Evolutionary conservation across 2,329 filamentous ascomycete species (phyloP).

Genomic region (Phyllosticta citrichinensis): DNA sequence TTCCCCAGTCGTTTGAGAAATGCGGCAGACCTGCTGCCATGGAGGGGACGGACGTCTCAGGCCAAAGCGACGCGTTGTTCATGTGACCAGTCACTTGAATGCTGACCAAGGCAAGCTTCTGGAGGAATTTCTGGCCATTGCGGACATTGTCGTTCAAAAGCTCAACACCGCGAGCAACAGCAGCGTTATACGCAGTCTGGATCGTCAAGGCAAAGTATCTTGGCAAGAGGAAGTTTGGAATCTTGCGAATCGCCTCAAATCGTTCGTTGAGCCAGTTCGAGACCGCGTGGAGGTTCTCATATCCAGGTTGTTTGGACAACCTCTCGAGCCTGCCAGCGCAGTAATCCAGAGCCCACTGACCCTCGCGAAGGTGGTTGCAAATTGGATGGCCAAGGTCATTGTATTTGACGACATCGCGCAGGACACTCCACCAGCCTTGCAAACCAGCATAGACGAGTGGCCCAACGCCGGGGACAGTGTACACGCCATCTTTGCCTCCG

Average conservation of each 20-base stretch:
- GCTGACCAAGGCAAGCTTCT: constrained; percentile 82
- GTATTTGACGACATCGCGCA: constrained; percentile 72
- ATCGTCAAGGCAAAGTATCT: constrained; percentile 88
- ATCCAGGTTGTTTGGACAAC: constrained; percentile 53
- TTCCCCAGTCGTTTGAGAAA: constrained; percentile 86
- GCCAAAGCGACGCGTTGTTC: constrained; percentile 84
- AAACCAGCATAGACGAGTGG: constrained; percentile 87
- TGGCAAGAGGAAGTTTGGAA: constrained; percentile 84
- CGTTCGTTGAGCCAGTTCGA: constrained; percentile 72
- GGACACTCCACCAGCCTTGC: constrained; percentile 96
- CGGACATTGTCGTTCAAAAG: constrained; percentile 70
- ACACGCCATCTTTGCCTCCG: constrained; percentile 72
- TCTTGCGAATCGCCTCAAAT: constrained; percentile 72
- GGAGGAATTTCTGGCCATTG: constrained; percentile 78
- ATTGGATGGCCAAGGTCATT: constrained; percentile 91
- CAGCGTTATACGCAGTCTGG: constrained; percentile 77
- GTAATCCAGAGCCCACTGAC: constrained; percentile 88
- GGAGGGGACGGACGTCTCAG: constrained; percentile 71
- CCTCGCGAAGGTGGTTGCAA: constrained; percentile 84
- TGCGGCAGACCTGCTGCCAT: constrained; percentile 89
- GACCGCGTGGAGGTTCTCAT: constrained; percentile 52
- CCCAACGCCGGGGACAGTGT: constrained; percentile 74
- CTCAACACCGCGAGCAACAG: constrained; percentile 65
- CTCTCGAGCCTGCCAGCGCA: constrained; percentile 68
- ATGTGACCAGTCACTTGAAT: constrained; percentile 83